Evolutionary conservation across 176 grass and related monocot genomes (phyloP).

Genomic region (Elymus sibiricus): DNA sequence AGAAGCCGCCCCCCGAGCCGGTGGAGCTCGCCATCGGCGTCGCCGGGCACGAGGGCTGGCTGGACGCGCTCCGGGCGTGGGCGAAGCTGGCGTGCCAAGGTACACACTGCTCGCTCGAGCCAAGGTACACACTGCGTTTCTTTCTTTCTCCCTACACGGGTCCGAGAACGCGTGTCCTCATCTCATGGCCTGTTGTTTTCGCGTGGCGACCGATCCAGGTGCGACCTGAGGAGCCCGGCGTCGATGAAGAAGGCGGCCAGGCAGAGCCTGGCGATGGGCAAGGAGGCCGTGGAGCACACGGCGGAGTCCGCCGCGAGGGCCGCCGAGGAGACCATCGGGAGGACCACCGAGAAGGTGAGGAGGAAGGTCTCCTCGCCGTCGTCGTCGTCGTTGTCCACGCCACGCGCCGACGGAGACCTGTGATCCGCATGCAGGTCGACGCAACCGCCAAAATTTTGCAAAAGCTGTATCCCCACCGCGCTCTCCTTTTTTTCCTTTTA

Average conservation of each 20-base stretch:
- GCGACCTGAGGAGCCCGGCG: conserved; percentile 20
- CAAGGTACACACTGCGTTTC: not conserved
- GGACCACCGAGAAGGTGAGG: conserved; percentile 47
- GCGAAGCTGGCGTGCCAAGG: conserved; percentile 39
- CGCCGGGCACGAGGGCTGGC: conserved; percentile 33
- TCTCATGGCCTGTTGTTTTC: not conserved
- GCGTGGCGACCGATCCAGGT: not conserved
- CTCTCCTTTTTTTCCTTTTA: not conserved
- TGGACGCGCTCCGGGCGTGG: conserved; percentile 45
- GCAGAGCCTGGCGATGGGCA: conserved; percentile 54
- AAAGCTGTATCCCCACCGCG: not conserved
- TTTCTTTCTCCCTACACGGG: not conserved
- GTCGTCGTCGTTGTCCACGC: not conserved
- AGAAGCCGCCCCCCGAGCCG: conserved; percentile 6
- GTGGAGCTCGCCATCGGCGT: conserved; percentile 62
- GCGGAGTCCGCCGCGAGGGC: conserved; percentile 57
- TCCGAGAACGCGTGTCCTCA: not conserved
- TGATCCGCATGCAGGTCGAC: conserved; percentile 1
- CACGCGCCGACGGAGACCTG: conserved; percentile 7
- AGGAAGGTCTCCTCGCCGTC: conserved; percentile 32
- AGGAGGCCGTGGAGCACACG: conserved; percentile 40
- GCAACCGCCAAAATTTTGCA: not conserved
- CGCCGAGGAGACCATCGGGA: conserved; percentile 40
- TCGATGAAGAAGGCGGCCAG: conserved; percentile 38
- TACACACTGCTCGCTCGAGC: too few species aligned